Conservation (phyloP, 345 rosid species). For the Odontarrhena argentea region DNA sequence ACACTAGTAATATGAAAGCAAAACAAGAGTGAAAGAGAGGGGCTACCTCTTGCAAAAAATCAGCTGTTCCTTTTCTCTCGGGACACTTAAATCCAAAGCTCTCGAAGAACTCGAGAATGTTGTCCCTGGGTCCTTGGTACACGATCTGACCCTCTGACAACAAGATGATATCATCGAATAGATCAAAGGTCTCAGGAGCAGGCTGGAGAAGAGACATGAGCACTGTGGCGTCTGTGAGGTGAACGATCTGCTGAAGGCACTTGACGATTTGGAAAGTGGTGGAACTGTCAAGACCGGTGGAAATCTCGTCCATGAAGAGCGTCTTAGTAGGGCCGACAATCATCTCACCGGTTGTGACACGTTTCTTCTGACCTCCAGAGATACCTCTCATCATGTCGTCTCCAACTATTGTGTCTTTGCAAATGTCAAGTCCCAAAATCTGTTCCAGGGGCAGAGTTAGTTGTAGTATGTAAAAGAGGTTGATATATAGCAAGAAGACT, state of each 20-base stretch:
- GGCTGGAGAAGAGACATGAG: constrained; percentile 79
- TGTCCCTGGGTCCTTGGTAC: constrained; percentile 74
- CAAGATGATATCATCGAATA: constrained; percentile 70
- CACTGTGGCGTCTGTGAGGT: constrained; percentile 66
- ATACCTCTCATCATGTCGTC: constrained; percentile 77
- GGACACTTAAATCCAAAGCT: constrained; percentile 69
- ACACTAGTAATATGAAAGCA: background rate
- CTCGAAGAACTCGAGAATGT: constrained; percentile 62
- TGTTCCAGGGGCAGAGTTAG: constrained; percentile 35
- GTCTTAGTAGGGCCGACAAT: constrained; percentile 85
- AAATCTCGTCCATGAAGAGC: constrained; percentile 84
- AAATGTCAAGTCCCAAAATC: constrained; percentile 78
- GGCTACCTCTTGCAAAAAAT: constrained; percentile 78
- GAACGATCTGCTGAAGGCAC: constrained; percentile 79
- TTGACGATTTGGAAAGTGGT: constrained; percentile 77
- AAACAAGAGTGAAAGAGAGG: no score
- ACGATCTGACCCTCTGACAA: constrained; percentile 73
- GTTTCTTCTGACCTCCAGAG: constrained; percentile 77
- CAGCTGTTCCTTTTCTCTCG: constrained; percentile 80
- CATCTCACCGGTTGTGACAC: constrained; percentile 93
- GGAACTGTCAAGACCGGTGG: constrained; percentile 83
- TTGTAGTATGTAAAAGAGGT: background rate
- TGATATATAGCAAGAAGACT: no score
- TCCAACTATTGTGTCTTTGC: constrained; percentile 78
- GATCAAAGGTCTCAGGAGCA: constrained; percentile 80